Conservation (phyloP, 2,329 filamentous ascomycete species). For the Trichoderma hamatum region DNA sequence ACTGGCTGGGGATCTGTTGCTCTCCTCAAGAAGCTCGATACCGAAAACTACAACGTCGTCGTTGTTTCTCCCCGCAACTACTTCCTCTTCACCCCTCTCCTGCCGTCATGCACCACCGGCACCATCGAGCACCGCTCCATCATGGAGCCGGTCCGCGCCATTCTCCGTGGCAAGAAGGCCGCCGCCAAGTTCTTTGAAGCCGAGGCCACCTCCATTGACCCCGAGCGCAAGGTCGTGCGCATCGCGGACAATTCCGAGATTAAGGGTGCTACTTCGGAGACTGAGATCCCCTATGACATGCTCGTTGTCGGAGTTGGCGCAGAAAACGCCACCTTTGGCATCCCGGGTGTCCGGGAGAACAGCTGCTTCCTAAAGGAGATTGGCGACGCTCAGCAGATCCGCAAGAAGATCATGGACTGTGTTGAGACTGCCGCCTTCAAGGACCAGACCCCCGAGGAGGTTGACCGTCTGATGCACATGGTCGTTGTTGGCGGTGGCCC, state of each 20-base stretch:
- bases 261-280: constrained; percentile 79
- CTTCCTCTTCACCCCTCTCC: constrained; percentile 97
- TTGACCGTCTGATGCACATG: constrained; percentile 96
- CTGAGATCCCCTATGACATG: constrained; percentile 96
- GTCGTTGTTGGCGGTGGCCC: constrained; percentile 92
- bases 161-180: constrained; percentile 92
- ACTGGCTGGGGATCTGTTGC: constrained; percentile 96
- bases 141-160: constrained; percentile 98
- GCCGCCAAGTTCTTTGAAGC: constrained; percentile 97
- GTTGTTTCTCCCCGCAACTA: constrained; percentile 98
- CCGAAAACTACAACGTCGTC: constrained; percentile 97
- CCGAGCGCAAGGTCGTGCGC: constrained; percentile 83
- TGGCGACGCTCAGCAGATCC: constrained; percentile 90
- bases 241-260: constrained; percentile 93
- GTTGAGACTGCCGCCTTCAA: constrained; percentile 99
- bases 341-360: constrained; percentile 91
- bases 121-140: constrained; percentile 98
- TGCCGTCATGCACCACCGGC: constrained; percentile 96
- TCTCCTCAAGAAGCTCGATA: constrained; percentile 97
- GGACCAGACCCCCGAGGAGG: constrained; percentile 84
- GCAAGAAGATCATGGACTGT: constrained; percentile 99
- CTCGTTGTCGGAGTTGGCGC: constrained; percentile 95
- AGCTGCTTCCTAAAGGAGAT: constrained; percentile 99
- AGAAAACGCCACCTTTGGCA: constrained; percentile 98
- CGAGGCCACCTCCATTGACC: constrained; percentile 93